Base-by-base conservation (phyloP, 768 basidiomycete genomes). In the Lactarius sp. region DNA sequence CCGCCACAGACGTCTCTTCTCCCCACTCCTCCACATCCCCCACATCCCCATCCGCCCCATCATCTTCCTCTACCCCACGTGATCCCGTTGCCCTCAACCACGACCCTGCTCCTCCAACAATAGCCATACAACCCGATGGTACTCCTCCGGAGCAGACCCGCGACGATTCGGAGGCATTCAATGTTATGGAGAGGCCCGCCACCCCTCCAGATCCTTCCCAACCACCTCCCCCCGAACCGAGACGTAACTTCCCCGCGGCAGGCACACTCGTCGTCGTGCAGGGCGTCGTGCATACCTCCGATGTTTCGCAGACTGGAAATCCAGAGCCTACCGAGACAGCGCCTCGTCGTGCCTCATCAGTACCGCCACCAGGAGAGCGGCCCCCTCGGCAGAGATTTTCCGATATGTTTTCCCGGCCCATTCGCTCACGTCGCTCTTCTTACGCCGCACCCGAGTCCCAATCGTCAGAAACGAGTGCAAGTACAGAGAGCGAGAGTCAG, bases 221-320 rank as follows among this genome's bases (percentile, higher is more conserved):
- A 55, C 61, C 69, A 41, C 70, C 71, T 37, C 69, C 72, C 34
- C 69, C 68, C 13, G 47, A 60, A 31, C 52, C 60, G 20, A 46
- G 67, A n/a, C 75, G 82, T 22, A 79, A 80, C 59, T 88, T 88
- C 70, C 87, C 87, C 41, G 85, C 87, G 0, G 85, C 88, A 0
- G 88, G 89, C 14, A 90, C 89, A 2, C 79, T 92, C 3, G 89
- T 92, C 31, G 87, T 92, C 41, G 89, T 92, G 0, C 89, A 92
- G 73, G 89, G 89, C 54, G 88, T 90, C 46, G 88, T 90, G 0
- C 88, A 90, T 66, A 90, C 88, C 0, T 85, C 86, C 4, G 88
- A 90, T 72, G 80, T 82, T 33, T 79, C 84, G 1, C 44, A 72
- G 53, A 50, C 66, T 31, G 65, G 53, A 61, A 56, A 46, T 37